Base-by-base conservation (phyloP, 495 filamentous ascomycete genomes). In the Aspergillus incahuasiensis region DNA sequence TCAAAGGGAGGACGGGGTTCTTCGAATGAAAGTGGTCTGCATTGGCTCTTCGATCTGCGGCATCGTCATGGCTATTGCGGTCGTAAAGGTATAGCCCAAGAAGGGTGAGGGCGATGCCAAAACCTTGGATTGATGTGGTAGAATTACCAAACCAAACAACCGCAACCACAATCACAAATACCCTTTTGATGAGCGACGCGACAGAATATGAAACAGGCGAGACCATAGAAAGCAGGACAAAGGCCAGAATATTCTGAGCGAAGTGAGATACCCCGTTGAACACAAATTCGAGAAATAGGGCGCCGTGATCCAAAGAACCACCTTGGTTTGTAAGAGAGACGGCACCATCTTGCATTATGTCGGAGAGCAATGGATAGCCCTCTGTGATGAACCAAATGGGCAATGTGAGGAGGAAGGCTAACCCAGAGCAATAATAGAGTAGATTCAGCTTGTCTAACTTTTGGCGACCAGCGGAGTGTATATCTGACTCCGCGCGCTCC, bases 191-290 rank as follows among this genome's bases (percentile, higher is more conserved):
- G 45, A 99, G 77, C 35, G 85, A 90, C 21, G 94, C 94, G 34
- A 99, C 92, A 0, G 90, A 95, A 76, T 99, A 99, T 2, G 95
- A 97, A 30, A 99, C 94, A 4, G 94, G 94, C 2, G 89, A 94
- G 12, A 97, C 86, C 77, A 96, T 85, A 46, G 89, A 92, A 18
- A 97, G 76, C 11, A 99, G 77, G 35, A 96, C 75, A 62, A 99
- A 99, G 0, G 94, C 94, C 48, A 97, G 78, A 38, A 99, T 92
- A 66, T 94, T 96, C 60, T 99, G 94, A 1, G 83, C 89, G 67
- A 99, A 99, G 66, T 99, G 94, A 67, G 95, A 96, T 6, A 90
- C 88, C 42, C 94, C 94, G 67, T 97, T 99, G 78, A 99, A 97
- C 34, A 97, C 65, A 69, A 95, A 96, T 64, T 97, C 92, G 21